Percentiles rank a stretch among this genome's conserved stretches.
Conservation (phyloP, 768 basidiomycete genomes). For the Suillus brevipes region DNA sequence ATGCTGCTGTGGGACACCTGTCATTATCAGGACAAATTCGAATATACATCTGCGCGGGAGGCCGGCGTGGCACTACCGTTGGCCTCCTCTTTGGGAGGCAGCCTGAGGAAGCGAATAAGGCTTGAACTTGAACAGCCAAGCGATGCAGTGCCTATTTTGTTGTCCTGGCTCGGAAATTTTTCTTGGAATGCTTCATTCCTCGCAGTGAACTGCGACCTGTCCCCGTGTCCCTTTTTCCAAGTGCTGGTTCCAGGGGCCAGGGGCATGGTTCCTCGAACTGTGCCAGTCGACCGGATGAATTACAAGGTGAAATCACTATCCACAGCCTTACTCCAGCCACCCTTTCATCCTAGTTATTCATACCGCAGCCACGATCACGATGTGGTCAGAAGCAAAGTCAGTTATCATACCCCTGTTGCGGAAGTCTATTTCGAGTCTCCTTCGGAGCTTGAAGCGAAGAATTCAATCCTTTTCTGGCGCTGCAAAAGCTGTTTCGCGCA, state of each 20-base stretch:
- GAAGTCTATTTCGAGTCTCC: slow-evolving; percentile 2
- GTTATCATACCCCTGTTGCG: background rate
- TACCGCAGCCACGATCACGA: background rate
- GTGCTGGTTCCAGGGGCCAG: background rate
- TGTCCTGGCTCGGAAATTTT: background rate
- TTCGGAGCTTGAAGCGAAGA: slow-evolving; percentile 2
- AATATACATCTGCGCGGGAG: background rate
- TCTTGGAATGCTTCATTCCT: background rate
- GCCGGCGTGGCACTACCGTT: background rate
- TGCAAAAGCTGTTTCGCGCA: background rate
- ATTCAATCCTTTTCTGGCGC: background rate
- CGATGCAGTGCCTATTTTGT: background rate
- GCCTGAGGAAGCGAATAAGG: background rate
- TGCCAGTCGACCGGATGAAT: background rate
- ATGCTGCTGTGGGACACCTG: background rate
- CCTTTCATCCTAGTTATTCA: background rate
- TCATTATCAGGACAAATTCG: background rate
- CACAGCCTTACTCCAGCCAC: background rate
- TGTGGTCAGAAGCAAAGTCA: background rate
- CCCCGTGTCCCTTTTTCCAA: background rate
- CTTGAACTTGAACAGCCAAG: background rate
- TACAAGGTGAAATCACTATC: background rate
- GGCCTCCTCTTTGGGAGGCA: background rate
- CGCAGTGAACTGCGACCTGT: background rate
- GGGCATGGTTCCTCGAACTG: background rate